Conservation (phyloP, 1,284 basidiomycete genomes). For the Irpex sp. region DNA sequence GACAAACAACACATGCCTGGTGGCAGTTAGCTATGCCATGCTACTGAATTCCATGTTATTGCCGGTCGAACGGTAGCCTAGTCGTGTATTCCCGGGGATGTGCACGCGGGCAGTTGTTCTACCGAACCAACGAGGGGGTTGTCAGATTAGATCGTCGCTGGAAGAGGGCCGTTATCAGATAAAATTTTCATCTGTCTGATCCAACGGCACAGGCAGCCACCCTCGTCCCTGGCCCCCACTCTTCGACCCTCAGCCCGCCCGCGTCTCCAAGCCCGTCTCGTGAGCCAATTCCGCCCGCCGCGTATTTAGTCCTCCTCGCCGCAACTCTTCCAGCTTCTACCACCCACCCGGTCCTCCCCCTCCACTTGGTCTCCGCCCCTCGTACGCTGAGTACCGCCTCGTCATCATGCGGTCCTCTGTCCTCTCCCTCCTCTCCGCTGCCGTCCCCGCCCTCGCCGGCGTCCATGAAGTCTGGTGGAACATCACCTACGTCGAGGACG, state of each 20-base stretch:
- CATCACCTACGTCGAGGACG: constrained; percentile 67
- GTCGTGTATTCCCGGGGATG: neutral
- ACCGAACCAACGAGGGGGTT: neutral
- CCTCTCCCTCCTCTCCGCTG: constrained; percentile 27
- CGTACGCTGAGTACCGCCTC: neutral
- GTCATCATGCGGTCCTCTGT: constrained; percentile 22
- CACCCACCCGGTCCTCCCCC: constrained; percentile 9
- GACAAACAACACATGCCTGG: neutral
- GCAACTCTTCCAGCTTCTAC: constrained; percentile 11
- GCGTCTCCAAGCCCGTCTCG: neutral
- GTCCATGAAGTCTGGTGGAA: constrained; percentile 79
- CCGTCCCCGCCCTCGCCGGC: constrained; percentile 44
- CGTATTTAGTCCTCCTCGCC: constrained; percentile 13
- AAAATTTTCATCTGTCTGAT: constrained; percentile 20
- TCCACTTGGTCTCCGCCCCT: constrained; percentile 2
- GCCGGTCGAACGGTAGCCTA: neutral
- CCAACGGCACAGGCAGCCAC: neutral
- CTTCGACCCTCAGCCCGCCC: neutral
- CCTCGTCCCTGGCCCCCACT: neutral
- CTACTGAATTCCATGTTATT: neutral
- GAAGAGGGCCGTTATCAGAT: constrained; percentile 24
- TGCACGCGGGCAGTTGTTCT: neutral
- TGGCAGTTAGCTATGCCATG: neutral
- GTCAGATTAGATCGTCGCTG: constrained; percentile 1
- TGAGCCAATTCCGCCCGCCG: neutral